These are phyloP conservation scores for Camellia granthamiana DNA, from an alignment of 148 eudicot genomes.

Conservation along the genomic window DNA sequence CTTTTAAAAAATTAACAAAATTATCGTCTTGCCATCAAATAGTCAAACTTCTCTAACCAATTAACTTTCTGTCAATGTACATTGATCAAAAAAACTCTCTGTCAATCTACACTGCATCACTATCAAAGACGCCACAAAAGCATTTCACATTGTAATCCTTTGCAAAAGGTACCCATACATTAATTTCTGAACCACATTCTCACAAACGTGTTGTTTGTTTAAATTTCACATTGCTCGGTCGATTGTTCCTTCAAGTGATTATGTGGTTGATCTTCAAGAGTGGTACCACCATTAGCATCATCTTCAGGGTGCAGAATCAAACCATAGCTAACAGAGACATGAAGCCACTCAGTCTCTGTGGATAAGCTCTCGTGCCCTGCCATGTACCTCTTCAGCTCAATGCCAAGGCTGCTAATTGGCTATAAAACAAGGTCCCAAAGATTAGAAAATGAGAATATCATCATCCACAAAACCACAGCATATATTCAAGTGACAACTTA, in stretches of 20 bases:
- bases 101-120: too few relatives aligned
- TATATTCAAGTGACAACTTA: too few relatives aligned
- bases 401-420: slow-evolving; percentile 42
- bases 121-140: too few relatives aligned
- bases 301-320: slow-evolving; percentile 24
- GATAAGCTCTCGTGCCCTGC: slow-evolving; percentile 31
- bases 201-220: not conserved
- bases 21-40: too few relatives aligned
- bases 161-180: too few relatives aligned
- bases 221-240: not conserved
- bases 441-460: not conserved
- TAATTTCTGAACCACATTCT: not conserved
- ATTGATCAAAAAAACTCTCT: too few relatives aligned
- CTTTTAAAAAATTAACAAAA: too few relatives aligned
- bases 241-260: not conserved
- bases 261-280: not conserved
- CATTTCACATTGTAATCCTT: too few relatives aligned
- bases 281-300: not conserved
- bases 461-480: too few relatives aligned
- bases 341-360: slow-evolving; percentile 32
- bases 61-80: too few relatives aligned
- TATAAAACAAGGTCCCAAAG: slow-evolving; percentile 9
- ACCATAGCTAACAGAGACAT: slow-evolving; percentile 30
- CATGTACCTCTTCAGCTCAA: slow-evolving; percentile 41
- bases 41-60: too few relatives aligned